These are phyloP conservation scores for Actinomortierella wolfii DNA, from an alignment of 371 early-diverging fungal genomes.

Conservation along the genomic window DNA sequence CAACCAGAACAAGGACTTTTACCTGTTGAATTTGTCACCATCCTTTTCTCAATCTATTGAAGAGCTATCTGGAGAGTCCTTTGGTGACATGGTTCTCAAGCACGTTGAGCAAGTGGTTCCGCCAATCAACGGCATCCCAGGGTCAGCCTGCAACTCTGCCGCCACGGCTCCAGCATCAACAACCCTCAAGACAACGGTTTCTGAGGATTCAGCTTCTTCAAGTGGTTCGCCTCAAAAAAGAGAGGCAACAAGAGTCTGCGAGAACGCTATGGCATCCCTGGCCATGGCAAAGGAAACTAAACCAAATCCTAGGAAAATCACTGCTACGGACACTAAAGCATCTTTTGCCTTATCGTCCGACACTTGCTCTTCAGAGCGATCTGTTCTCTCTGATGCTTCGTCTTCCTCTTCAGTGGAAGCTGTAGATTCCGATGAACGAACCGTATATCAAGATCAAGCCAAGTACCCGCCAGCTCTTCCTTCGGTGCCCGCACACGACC, in stretches of 20 bases:
- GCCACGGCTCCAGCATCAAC: background rate
- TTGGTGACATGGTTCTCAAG: constrained; percentile 23
- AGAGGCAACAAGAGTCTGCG: background rate
- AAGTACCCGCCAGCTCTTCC: too few relatives aligned
- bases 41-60: background rate
- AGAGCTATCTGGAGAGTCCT: constrained; percentile 15
- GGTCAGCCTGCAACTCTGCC: background rate
- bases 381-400: constrained; percentile 2
- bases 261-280: background rate
- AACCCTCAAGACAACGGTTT: background rate
- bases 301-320: constrained; percentile 8
- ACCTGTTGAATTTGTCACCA: constrained; percentile 5
- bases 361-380: constrained; percentile 10
- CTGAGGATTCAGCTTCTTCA: background rate
- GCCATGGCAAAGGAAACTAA: background rate
- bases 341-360: constrained; percentile 14
- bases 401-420: background rate
- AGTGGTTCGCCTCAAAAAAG: background rate
- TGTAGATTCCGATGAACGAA: too few relatives aligned
- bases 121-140: too few relatives aligned
- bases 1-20: background rate
- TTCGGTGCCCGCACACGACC: too few relatives aligned
- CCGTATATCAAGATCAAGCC: too few relatives aligned
- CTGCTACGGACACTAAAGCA: constrained; percentile 12
- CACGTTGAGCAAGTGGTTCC: background rate